Conservation (phyloP, 2,329 filamentous ascomycete genomes). For the Hymenoscyphus fraxineus region DNA sequence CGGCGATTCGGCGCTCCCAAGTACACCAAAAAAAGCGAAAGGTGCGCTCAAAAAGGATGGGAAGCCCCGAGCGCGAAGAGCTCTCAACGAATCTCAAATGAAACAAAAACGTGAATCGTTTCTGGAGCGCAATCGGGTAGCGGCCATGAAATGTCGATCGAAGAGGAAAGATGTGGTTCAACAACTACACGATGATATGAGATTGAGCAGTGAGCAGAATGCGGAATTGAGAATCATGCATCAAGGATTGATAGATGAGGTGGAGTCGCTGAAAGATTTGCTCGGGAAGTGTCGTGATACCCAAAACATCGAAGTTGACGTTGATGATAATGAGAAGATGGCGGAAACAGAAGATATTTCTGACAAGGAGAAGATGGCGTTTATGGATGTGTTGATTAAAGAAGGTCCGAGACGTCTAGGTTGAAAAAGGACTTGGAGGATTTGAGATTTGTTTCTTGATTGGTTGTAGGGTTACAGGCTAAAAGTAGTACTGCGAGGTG, state of each 20-base stretch:
- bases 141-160: neutral
- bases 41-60: neutral
- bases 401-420: neutral
- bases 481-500: neutral
- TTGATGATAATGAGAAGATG: neutral
- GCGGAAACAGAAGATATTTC: neutral
- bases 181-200: neutral
- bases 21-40: neutral
- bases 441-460: neutral
- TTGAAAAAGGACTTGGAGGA: neutral
- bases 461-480: neutral
- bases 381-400: slow-evolving; percentile 1
- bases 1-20: neutral
- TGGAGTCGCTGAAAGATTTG: neutral
- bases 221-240: neutral
- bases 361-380: neutral
- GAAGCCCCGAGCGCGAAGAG: neutral
- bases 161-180: neutral
- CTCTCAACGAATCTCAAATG: neutral
- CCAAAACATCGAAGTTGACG: neutral
- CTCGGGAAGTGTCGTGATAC: neutral
- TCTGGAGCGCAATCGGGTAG: neutral
- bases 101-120: neutral
- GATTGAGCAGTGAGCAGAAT: neutral
- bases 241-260: neutral